Percentiles rank a stretch among this genome's conserved stretches.
Evolutionary conservation across 805 yeast genomes (phyloP).

Genomic region (Nakazawaea siamensis): DNA sequence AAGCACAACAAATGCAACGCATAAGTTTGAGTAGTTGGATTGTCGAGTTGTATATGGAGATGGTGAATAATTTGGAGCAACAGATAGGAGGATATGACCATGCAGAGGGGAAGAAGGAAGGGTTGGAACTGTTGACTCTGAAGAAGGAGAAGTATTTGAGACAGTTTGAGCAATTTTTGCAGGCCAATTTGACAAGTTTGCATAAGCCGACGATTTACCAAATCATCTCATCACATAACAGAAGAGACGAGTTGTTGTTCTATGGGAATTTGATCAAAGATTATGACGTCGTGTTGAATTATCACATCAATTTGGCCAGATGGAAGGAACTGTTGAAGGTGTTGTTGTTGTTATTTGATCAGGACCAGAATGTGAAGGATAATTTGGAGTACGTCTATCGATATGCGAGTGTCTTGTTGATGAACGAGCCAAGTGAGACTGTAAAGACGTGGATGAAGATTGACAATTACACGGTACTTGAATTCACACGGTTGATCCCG

Average conservation of each 20-base stretch:
- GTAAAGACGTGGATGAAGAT: constrained; percentile 71
- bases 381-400: constrained; percentile 40
- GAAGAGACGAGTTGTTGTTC: constrained; percentile 51
- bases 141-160: constrained; percentile 18
- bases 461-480: constrained; percentile 25
- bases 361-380: constrained; percentile 25
- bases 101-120: constrained; percentile 18
- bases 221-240: constrained; percentile 58
- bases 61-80: constrained; percentile 33
- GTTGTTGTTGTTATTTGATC: constrained; percentile 33
- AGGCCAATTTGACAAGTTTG: constrained; percentile 35
- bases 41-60: constrained; percentile 46
- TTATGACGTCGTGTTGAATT: constrained; percentile 56
- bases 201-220: constrained; percentile 68
- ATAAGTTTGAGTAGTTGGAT: constrained; percentile 58
- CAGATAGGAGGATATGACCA: constrained; percentile 13
- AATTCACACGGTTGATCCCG: constrained; percentile 63
- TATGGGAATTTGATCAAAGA: constrained; percentile 67
- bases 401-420: constrained; percentile 59
- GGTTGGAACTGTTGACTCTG: constrained; percentile 24
- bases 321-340: constrained; percentile 70
- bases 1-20: constrained; percentile 31
- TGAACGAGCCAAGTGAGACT: constrained; percentile 61
- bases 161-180: constrained; percentile 42
- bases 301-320: constrained; percentile 59